Percentiles rank a stretch among this genome's conserved stretches.
These are phyloP conservation scores for Mycena crocata DNA, from an alignment of 768 basidiomycete genomes.

Conservation along the genomic window DNA sequence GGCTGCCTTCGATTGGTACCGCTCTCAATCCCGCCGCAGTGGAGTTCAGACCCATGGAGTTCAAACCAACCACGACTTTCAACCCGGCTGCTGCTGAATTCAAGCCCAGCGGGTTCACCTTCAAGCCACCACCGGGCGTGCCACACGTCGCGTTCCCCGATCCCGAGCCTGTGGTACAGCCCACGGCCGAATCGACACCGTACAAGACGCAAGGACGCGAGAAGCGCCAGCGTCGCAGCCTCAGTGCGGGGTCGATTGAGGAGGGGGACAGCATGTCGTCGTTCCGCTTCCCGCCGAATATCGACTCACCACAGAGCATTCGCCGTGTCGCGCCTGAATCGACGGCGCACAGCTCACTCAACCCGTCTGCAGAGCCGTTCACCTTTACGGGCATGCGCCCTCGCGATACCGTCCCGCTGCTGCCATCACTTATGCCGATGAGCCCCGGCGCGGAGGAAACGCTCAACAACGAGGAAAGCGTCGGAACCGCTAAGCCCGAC, in stretches of 20 bases:
- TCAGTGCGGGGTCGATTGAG: constrained; percentile 51
- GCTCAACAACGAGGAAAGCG: constrained; percentile 44
- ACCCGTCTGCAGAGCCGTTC: constrained; percentile 68
- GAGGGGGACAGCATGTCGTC: constrained; percentile 78
- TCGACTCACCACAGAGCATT: constrained; percentile 61
- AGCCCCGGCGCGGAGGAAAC: constrained; percentile 38
- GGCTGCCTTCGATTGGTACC: constrained; percentile 66
- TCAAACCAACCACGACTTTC: constrained; percentile 67
- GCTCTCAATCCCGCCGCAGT: constrained; percentile 83
- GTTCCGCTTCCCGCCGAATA: constrained; percentile 77
- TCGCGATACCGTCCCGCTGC: constrained; percentile 32
- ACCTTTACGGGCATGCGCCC: constrained; percentile 69
- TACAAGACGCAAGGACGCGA: constrained; percentile 79
- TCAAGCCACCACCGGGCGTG: constrained; percentile 75
- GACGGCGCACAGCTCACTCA: constrained; percentile 48
- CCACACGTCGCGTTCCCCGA: constrained; percentile 64
- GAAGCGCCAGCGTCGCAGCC: constrained; percentile 76
- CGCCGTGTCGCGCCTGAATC: constrained; percentile 58
- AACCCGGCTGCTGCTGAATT: constrained; percentile 80
- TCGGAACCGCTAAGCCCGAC: constrained; percentile 48
- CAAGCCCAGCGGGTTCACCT: constrained; percentile 81
- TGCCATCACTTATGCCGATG: constrained; percentile 27
- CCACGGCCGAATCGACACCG: constrained; percentile 53
- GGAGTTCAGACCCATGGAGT: constrained; percentile 77
- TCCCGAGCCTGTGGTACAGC: constrained; percentile 36